phyloP scores from a whole-genome alignment of 75 land plant genomes.

The Picea sitchensis region DNA sequence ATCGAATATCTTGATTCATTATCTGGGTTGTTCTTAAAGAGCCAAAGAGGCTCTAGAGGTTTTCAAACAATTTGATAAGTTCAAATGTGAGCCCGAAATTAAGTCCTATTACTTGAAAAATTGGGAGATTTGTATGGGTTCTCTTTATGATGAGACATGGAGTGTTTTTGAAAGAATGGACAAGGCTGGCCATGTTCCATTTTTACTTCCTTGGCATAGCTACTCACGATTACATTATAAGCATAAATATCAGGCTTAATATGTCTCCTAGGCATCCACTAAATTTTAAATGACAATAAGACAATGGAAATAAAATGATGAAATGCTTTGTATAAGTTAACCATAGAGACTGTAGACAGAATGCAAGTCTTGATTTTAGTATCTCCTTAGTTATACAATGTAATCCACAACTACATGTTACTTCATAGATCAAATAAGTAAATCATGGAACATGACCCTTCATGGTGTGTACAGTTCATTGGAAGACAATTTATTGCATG shows the following conservation, averaged over 20 bases:
- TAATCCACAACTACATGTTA: too few species aligned
- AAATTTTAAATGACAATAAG: too few species aligned
- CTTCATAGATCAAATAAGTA: too few species aligned
- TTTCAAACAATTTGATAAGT: conserved; percentile 52
- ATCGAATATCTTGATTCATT: conserved; percentile 44
- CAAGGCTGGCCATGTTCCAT: conserved; percentile 40
- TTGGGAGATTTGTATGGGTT: conserved; percentile 31
- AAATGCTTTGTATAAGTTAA: too few species aligned
- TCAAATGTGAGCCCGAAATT: conserved; percentile 30
- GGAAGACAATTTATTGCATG: too few species aligned
- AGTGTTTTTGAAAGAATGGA: conserved; percentile 49
- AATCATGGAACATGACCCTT: too few species aligned
- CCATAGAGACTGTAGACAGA: too few species aligned
- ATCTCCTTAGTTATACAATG: too few species aligned
- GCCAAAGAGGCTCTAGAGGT: conserved; percentile 50
- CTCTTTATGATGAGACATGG: conserved; percentile 33
- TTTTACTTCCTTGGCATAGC: conserved; percentile 45
- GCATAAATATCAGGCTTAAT: conserved; percentile 61
- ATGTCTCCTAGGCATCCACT: conserved; percentile 39
- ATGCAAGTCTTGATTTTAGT: too few species aligned
- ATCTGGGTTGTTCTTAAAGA: conserved; percentile 28
- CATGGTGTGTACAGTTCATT: too few species aligned
- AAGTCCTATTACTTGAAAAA: conserved; percentile 43
- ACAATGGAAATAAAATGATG: too few species aligned
- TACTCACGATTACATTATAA: conserved; percentile 53